Base-by-base conservation (phyloP, 768 basidiomycete species). In the Glaciozyma martinii region DNA sequence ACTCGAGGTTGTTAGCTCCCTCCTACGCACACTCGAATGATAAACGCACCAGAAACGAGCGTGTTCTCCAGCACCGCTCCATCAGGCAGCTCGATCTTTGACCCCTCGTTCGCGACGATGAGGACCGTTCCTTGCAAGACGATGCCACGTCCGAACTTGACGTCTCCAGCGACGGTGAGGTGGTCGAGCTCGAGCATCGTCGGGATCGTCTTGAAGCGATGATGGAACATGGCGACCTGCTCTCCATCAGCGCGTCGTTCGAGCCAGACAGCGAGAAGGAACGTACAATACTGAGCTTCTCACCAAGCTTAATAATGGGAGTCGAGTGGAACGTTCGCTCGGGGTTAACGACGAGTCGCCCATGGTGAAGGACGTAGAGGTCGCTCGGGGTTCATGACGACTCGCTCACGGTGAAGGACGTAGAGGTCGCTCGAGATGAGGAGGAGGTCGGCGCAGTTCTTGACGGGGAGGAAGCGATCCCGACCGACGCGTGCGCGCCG, bases 241-340 rank as follows among this genome's bases (percentile, higher is more conserved):
- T 91, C 94, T 84, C 95, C 93, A 76, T 89, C 89, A 84, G 89
- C 86, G 71, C 27, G 54, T n/a, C n/a, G n/a, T n/a, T n/a, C n/a
- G n/a, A n/a, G n/a, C n/a, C n/a, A n/a, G n/a, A n/a, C n/a, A n/a
- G n/a, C n/a, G n/a, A n/a, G n/a, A n/a, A n/a, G n/a, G n/a, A n/a
- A n/a, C n/a, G n/a, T n/a, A n/a, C n/a, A n/a, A n/a, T n/a, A n/a
- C n/a, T n/a, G n/a, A n/a, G n/a, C n/a, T 23, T 60, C 27, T 92
- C 90, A 52, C 92, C 91, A 56, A 95, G 83, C 80, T 95, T 95
- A 82, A 97, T 88, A 56, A 94, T 90, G n/a, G 92, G 94, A 32
- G 89, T 79, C n/a, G 84, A 73, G 73, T 82, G 84, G 74, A 92
- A 91, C 85, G 90, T 87, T 71, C 89, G 79, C 46, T 82, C 80